Evolutionary conservation across 495 filamentous ascomycete species (phyloP).

Genomic region (Hyaloscypha variabilis): DNA sequence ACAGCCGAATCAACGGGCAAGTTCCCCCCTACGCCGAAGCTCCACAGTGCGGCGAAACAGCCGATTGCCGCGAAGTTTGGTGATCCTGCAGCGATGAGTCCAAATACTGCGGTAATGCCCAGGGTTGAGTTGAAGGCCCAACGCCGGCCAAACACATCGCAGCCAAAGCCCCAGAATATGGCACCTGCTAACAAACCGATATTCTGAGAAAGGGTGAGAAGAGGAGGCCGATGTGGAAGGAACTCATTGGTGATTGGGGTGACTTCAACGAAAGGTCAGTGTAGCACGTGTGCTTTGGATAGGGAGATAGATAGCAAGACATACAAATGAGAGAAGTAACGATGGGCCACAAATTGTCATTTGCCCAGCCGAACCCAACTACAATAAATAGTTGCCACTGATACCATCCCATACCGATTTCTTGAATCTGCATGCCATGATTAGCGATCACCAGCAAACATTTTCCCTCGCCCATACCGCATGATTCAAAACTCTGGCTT

Average conservation of each 20-base stretch:
- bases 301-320: background rate
- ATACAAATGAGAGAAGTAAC: slow-evolving; percentile 69
- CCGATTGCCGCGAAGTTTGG: slow-evolving; percentile 71
- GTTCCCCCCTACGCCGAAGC: slow-evolving; percentile 79
- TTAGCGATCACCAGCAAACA: background rate
- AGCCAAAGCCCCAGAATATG: slow-evolving; percentile 82
- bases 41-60: slow-evolving; percentile 73
- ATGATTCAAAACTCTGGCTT: slow-evolving; percentile 67
- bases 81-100: slow-evolving; percentile 66
- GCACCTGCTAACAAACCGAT: slow-evolving; percentile 76
- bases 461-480: slow-evolving; percentile 40
- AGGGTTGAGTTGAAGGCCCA: slow-evolving; percentile 81
- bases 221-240: slow-evolving; percentile 52
- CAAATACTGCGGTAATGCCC: slow-evolving; percentile 71
- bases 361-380: slow-evolving; percentile 70
- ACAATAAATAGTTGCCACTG: slow-evolving; percentile 82
- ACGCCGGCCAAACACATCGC: slow-evolving; percentile 65
- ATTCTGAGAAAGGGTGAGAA: slow-evolving; percentile 72
- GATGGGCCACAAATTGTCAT: slow-evolving; percentile 75
- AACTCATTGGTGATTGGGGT: slow-evolving; percentile 70
- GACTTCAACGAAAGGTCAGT: slow-evolving; percentile 36
- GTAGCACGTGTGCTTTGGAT: background rate
- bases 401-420: slow-evolving; percentile 65
- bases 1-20: slow-evolving; percentile 81
- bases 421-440: slow-evolving; percentile 60